Evolutionary conservation across 345 rosid species (phyloP).

Genomic region (Hibiscus trionum): DNA sequence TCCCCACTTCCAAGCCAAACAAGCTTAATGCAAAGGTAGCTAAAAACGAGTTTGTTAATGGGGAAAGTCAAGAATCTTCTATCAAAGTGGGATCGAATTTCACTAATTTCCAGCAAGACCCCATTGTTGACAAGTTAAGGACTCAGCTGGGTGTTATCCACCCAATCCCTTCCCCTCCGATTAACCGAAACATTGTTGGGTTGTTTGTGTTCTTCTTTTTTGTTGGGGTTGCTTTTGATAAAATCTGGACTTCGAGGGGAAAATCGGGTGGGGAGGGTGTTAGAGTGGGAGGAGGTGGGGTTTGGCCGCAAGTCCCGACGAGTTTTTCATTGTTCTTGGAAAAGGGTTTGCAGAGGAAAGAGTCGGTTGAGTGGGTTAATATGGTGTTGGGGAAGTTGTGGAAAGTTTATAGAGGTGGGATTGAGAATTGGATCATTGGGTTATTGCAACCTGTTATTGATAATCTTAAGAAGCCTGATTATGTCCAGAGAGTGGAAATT

Average conservation of each 20-base stretch:
- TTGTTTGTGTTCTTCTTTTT: conserved; percentile 79
- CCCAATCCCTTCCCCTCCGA: conserved; percentile 83
- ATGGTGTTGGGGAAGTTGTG: conserved; percentile 95
- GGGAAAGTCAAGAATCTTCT: conserved; percentile 29
- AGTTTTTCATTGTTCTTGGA: conserved; percentile 75
- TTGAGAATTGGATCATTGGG: conserved; percentile 91
- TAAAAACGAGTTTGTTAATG: conserved; percentile 38
- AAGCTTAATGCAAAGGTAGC: conserved; percentile 26
- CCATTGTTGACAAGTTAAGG: conserved; percentile 79
- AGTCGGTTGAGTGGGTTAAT: conserved; percentile 98
- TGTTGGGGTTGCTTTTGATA: conserved; percentile 85
- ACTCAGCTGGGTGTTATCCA: conserved; percentile 83
- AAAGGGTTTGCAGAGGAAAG: conserved; percentile 93
- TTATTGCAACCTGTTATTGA: conserved; percentile 97
- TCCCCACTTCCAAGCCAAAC: conserved; percentile 21
- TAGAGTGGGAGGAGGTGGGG: conserved; percentile 31
- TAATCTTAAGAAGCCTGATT: conserved; percentile 84
- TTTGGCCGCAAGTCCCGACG: conserved; percentile 81
- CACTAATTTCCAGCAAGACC: conserved; percentile 62
- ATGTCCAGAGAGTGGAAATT: conserved; percentile 84
- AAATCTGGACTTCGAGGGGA: conserved; percentile 65
- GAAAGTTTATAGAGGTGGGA: conserved; percentile 89
- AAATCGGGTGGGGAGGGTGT: conserved; percentile 18
- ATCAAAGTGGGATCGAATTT: conserved; percentile 44
- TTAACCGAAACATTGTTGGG: conserved; percentile 60